phyloP scores from a whole-genome alignment of 306 rosid species.

The Pueraria montana region DNA sequence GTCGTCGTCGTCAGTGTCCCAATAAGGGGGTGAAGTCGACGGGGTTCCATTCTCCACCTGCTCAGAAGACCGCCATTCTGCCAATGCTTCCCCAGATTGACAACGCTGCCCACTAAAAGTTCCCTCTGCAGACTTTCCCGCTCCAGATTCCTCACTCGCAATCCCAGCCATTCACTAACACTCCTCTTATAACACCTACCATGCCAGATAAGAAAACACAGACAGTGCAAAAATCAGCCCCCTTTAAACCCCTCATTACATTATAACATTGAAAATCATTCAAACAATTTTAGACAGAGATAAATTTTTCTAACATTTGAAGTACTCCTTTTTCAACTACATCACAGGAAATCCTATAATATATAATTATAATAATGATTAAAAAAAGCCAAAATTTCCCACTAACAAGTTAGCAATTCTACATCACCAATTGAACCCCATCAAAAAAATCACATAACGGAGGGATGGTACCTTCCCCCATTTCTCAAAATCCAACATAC shows the following conservation, averaged over 20 bases:
- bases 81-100: conserved; percentile 93
- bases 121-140: conserved; percentile 82
- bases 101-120: conserved; percentile 78
- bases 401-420: not conserved
- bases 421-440: no score
- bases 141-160: conserved; percentile 81
- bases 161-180: conserved; percentile 82
- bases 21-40: conserved; percentile 94
- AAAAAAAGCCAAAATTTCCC: conserved; percentile 1
- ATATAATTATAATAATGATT: conserved; percentile 3
- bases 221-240: conserved; percentile 27
- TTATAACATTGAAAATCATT: conserved; percentile 24
- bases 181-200: conserved; percentile 59
- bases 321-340: no score
- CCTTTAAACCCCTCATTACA: conserved; percentile 41
- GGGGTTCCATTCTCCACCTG: conserved; percentile 97
- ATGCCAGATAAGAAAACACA: conserved; percentile 47
- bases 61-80: conserved; percentile 98
- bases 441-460: no score
- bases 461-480: no score
- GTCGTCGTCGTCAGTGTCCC: conserved; percentile 98
- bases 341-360: not conserved
- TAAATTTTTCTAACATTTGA: conserved; percentile 25
- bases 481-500: no score
- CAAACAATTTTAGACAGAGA: conserved; percentile 19